Evolutionary conservation across 164 flowering plant species (phyloP).

Genomic region (Chloranthus sessilifolius): DNA sequence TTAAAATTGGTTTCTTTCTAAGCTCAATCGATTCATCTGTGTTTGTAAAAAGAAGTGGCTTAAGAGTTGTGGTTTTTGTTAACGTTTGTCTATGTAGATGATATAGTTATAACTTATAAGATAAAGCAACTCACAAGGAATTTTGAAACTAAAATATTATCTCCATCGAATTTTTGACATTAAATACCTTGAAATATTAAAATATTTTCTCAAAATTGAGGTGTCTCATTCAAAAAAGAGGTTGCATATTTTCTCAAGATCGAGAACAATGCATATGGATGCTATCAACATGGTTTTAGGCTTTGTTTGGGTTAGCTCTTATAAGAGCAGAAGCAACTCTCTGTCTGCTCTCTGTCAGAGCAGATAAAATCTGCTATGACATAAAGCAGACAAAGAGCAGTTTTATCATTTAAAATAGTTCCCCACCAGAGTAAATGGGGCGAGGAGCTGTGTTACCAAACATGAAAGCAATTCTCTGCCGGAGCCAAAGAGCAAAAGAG

Average conservation of each 20-base stretch:
- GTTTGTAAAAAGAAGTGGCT: background rate
- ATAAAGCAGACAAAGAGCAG: no score
- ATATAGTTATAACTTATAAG: background rate
- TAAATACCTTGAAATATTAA: background rate
- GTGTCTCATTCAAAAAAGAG: background rate
- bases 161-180: background rate
- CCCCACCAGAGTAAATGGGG: no score
- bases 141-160: background rate
- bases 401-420: no score
- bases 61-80: background rate
- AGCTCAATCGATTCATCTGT: background rate
- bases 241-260: background rate
- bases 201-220: background rate
- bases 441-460: no score
- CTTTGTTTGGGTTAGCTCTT: no score
- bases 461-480: no score
- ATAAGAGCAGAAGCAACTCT: no score
- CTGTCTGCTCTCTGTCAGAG: no score
- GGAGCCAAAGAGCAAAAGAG: no score
- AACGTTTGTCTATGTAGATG: conserved; percentile 4
- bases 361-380: no score
- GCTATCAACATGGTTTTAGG: background rate
- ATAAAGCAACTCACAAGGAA: background rate
- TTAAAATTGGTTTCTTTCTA: background rate
- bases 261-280: background rate